phyloP scores from a whole-genome alignment of 2,329 filamentous ascomycete species.

The Tolypocladium capitatum region DNA sequence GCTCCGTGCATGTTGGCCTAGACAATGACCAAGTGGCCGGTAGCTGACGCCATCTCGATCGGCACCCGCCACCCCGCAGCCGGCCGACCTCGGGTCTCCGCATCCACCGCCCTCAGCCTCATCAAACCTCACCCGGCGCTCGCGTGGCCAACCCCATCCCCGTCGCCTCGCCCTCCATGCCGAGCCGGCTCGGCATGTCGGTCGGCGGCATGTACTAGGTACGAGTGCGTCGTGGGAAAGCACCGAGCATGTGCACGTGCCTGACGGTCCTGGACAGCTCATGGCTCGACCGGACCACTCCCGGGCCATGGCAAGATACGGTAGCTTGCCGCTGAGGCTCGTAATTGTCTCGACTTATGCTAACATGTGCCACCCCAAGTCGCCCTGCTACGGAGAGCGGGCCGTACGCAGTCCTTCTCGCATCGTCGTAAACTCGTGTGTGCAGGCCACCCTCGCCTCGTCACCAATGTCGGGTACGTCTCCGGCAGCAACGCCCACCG shows the following conservation, averaged over 20 bases:
- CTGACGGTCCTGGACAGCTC: neutral
- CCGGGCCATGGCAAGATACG: neutral
- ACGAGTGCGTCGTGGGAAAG: neutral
- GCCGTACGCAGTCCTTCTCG: no score
- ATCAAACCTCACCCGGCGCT: neutral
- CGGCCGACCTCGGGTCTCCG: conserved; percentile 1
- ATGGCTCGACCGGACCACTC: neutral
- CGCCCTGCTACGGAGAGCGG: neutral
- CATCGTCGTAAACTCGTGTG: neutral
- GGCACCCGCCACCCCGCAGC: neutral
- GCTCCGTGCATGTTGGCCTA: no score
- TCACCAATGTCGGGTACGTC: neutral
- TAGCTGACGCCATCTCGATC: neutral
- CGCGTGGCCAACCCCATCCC: neutral
- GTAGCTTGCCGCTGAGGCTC: neutral
- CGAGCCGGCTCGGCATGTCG: neutral
- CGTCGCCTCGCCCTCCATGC: neutral
- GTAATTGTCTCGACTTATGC: neutral
- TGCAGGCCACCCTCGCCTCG: neutral
- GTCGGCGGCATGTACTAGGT: neutral
- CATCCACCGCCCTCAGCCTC: neutral
- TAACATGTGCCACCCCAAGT: neutral
- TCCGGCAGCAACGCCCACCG: neutral
- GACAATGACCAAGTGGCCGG: no score
- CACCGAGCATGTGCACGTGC: neutral